Conservation (phyloP, 139 green algal species). For the Parachlorella kessleri region DNA sequence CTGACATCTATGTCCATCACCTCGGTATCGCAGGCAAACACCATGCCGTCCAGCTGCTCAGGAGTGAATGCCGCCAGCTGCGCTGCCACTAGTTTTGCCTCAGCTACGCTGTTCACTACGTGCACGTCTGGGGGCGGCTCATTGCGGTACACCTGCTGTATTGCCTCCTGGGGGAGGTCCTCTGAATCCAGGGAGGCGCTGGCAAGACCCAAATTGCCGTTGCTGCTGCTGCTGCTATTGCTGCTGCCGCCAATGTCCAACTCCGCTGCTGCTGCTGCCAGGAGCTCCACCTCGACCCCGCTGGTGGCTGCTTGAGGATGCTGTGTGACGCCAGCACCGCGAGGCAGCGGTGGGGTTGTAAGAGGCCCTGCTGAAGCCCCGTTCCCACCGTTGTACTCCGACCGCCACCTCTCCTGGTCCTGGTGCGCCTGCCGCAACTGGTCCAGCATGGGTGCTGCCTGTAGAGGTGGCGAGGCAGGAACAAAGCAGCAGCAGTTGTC, state of each 20-base stretch:
- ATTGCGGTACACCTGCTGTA: conserved; percentile 27
- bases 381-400: no score
- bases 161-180: not conserved
- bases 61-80: conserved; percentile 12
- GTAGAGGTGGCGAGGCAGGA: no score
- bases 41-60: not conserved
- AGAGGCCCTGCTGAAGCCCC: no score
- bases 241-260: not conserved
- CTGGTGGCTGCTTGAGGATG: no score
- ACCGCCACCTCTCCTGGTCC: no score
- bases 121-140: conserved; percentile 42
- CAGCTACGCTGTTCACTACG: conserved; percentile 41
- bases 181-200: not conserved
- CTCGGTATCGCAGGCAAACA: conserved; percentile 93
- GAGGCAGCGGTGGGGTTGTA: no score
- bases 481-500: no score
- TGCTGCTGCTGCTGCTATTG: not conserved
- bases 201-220: not conserved
- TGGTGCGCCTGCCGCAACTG: no score
- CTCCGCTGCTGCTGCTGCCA: no score
- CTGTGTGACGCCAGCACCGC: no score
- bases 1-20: conserved; percentile 90
- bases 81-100: conserved; percentile 13
- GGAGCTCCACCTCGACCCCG: no score
- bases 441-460: no score